Percentiles rank a stretch among this genome's conserved stretches.
phyloP scores from a whole-genome alignment of 192 early-diverging fungal genomes.

The Coemansia sp. region DNA sequence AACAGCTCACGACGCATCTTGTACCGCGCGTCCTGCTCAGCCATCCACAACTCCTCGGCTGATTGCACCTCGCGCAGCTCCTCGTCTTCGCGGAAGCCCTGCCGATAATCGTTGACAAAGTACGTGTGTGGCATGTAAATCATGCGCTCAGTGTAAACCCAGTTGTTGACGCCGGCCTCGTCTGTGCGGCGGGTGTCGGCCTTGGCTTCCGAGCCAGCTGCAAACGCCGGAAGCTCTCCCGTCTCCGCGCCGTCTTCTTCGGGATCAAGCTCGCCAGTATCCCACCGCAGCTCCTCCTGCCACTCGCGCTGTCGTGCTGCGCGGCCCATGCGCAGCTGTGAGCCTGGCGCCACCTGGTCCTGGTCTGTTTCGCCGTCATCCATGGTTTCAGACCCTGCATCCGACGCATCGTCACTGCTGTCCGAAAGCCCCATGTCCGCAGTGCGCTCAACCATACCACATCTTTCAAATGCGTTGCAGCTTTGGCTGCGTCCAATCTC shows the following conservation, averaged over 20 bases:
- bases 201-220: constrained; percentile 33
- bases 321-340: neutral
- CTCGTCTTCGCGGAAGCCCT: constrained; percentile 83
- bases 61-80: constrained; percentile 39
- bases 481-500: constrained; percentile 12
- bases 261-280: constrained; percentile 54
- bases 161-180: constrained; percentile 46
- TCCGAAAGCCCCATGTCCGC: constrained; percentile 9
- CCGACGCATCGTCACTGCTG: neutral
- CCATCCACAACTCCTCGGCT: constrained; percentile 63
- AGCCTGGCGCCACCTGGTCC: neutral
- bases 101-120: constrained; percentile 92
- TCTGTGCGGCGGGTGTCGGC: constrained; percentile 7
- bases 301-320: constrained; percentile 43
- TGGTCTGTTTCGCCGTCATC: neutral
- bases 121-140: constrained; percentile 91
- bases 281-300: constrained; percentile 51
- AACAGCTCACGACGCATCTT: constrained; percentile 86
- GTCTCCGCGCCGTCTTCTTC: constrained; percentile 34
- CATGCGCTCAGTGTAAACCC: constrained; percentile 85
- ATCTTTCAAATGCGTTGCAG: neutral
- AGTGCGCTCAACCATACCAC: constrained; percentile 29
- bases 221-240: constrained; percentile 49
- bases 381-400: neutral
- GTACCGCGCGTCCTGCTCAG: constrained; percentile 77